Percentiles rank a stretch among this genome's conserved stretches.
phyloP scores from a whole-genome alignment of 169 alveolate genomes.

The Toxoplasma gondii region DNA sequence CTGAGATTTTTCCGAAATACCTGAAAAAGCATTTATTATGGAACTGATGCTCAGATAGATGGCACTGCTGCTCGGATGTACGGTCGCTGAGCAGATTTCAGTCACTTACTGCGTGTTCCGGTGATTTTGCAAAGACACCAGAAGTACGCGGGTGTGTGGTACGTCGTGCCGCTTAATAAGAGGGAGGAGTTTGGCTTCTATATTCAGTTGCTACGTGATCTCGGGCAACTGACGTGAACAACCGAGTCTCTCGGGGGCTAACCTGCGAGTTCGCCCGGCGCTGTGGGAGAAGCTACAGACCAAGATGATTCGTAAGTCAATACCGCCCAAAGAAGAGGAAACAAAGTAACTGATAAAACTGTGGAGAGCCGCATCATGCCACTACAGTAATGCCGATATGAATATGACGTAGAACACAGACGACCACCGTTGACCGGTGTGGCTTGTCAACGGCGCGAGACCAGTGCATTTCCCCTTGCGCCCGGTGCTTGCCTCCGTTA shows the following conservation, averaged over 20 bases:
- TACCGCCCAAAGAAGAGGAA: not conserved
- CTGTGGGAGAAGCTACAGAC: not conserved
- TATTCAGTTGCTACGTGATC: not conserved
- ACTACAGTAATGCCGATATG: too few relatives aligned
- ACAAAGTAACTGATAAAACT: too few relatives aligned
- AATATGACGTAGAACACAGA: too few relatives aligned
- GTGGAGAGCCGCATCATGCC: too few relatives aligned
- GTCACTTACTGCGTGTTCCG: slow-evolving; percentile 2
- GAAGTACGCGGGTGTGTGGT: not conserved
- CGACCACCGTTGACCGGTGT: too few relatives aligned
- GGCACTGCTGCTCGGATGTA: too few relatives aligned
- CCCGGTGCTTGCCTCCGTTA: too few relatives aligned
- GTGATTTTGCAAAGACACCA: not conserved
- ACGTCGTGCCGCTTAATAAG: not conserved
- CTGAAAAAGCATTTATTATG: not conserved
- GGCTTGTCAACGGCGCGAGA: too few relatives aligned
- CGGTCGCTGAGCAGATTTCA: not conserved
- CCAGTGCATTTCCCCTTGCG: too few relatives aligned
- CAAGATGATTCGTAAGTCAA: not conserved
- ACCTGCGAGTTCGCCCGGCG: not conserved
- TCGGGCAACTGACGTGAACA: not conserved
- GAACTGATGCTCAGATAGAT: too few relatives aligned
- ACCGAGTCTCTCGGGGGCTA: not conserved
- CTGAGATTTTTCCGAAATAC: slow-evolving; percentile 5
- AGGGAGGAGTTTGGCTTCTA: not conserved